Percentiles rank a stretch among this genome's conserved stretches.
phyloP scores from a whole-genome alignment of 1,139 yeast species.

The Neolecta irregularis region DNA sequence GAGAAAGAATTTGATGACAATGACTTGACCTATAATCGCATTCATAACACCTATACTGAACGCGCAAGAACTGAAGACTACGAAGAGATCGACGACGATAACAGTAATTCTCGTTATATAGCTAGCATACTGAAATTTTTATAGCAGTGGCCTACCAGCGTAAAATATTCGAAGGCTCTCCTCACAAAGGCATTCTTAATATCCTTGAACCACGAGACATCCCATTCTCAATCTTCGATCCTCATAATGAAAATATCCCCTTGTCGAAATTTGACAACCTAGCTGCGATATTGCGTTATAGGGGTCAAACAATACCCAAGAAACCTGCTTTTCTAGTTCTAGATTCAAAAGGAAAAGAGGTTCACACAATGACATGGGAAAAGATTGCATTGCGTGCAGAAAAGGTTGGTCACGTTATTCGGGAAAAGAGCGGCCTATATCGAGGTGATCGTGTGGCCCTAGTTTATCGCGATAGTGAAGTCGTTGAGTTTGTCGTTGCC shows the following conservation, averaged over 20 bases:
- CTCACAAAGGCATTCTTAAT: no score
- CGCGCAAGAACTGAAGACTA: no score
- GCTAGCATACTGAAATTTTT: no score
- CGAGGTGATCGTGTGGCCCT: conserved; percentile 74
- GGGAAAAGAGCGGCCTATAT: conserved; percentile 55
- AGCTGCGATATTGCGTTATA: conserved; percentile 52
- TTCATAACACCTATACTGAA: no score
- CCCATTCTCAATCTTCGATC: conserved; percentile 24
- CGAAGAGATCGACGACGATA: no score
- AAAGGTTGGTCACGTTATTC: conserved; percentile 74
- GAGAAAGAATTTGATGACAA: no score
- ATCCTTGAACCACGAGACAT: conserved; percentile 30
- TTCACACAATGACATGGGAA: conserved; percentile 71
- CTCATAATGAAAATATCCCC: conserved; percentile 23
- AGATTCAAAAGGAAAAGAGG: conserved; percentile 71
- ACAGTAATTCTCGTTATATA: no score
- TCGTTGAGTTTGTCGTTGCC: conserved; percentile 72
- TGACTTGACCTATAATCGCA: no score
- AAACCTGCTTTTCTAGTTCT: conserved; percentile 60
- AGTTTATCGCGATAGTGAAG: conserved; percentile 70
- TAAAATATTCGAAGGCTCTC: no score
- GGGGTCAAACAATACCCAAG: conserved; percentile 50
- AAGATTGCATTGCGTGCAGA: conserved; percentile 70
- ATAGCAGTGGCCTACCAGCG: no score
- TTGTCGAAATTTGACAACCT: conserved; percentile 37